Evolutionary conservation across 192 early-diverging fungal genomes (phyloP).

Genomic region (Rhizophagus clarus): DNA sequence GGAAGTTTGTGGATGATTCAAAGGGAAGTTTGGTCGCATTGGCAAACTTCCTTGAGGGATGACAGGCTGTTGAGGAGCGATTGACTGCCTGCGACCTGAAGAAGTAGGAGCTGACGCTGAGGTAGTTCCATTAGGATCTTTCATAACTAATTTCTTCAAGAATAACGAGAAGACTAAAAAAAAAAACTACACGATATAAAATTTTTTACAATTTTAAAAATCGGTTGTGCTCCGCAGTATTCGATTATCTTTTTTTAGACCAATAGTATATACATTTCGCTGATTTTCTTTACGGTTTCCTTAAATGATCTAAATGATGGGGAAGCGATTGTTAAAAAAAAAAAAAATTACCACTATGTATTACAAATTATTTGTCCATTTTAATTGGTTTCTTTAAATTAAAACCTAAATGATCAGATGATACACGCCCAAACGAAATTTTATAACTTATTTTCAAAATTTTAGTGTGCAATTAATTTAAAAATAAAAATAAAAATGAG

Average conservation of each 20-base stretch:
- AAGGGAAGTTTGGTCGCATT: not conserved
- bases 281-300: no score
- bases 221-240: no score
- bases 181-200: not conserved
- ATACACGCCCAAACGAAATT: no score
- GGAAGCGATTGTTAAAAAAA: no score
- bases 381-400: no score
- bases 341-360: no score
- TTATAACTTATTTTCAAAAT: not conserved
- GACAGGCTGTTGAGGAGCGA: not conserved
- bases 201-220: not conserved
- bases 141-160: not conserved
- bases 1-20: not conserved
- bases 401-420: no score
- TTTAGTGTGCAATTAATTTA: not conserved
- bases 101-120: not conserved
- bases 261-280: no score
- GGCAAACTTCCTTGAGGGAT: not conserved
- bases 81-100: not conserved
- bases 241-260: no score
- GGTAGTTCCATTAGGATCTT: not conserved
- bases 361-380: no score
- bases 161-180: not conserved
- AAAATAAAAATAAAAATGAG: constrained; percentile 14
- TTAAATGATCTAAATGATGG: no score